Evolutionary conservation across 768 basidiomycete genomes (phyloP), one percentile per base, ranked within the genome.

Genomic region (Collybia sp.): DNA sequence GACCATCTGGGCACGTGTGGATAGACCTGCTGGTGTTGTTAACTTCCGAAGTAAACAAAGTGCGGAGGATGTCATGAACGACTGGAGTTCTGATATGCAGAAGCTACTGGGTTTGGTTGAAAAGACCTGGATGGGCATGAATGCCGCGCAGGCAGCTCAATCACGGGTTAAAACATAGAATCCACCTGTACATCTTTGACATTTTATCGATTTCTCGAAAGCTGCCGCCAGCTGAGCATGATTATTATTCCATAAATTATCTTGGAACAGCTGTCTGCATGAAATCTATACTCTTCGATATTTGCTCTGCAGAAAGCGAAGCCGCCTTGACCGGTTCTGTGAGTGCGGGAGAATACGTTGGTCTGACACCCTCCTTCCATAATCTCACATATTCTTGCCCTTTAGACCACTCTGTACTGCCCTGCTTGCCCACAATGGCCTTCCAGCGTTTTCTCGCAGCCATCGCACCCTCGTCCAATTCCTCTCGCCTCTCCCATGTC

Each of bases 121-220:
- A 71, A 97, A 97, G 79, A 93, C 92, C n/a, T 96, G 94, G 90
- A 93, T 93, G 90, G 87, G 86, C 32, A 85, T 93, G 78, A 92
- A 92, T 53, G 89, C 90, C 30, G 89, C 90, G 10, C 80, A 88
- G 61, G 89, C 90, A 40, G 89, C 89, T 16, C 86, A 88, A 54
- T 81, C 86, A 42, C 73, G 82, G 49, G 69, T 71, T 50, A 76
- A 73, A 52, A 57, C 68, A 44, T 67, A 56, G 49, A 50, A 52
- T 30, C 8, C 39, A 9, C 13, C 17, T 25, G 46, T 44, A 30
- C 59, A 52, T 46, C n/a, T 10, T 43, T 34, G 10, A 12, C 44
- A 38, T 44, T 41, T 39, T 16, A 13, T 34, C 32, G 10, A 40
- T 25, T 25, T 37, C 35, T 37, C 10, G 35, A 37, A n/a, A 3